Percentiles rank a stretch among this genome's conserved stretches.
These are phyloP conservation scores for Leishmania braziliensis DNA, from an alignment of 208 protist species.

Conservation along the genomic window DNA sequence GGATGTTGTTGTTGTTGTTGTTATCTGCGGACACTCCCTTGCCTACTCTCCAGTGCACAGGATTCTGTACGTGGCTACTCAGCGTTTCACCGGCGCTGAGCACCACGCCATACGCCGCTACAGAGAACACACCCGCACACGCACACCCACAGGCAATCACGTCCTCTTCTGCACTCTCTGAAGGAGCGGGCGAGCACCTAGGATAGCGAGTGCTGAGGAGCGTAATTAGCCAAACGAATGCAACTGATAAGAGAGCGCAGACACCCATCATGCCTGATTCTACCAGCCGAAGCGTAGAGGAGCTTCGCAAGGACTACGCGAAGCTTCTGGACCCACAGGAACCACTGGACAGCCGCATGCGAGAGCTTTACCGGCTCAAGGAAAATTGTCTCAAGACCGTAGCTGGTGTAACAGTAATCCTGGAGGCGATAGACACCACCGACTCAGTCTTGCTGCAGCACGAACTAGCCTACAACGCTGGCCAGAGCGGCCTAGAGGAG, in stretches of 20 bases:
- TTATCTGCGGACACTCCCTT: neutral
- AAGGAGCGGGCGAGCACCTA: neutral
- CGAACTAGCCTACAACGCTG: conserved; percentile 97
- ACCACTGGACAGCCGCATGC: conserved; percentile 83
- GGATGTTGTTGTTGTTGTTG: too few relatives aligned
- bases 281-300: conserved; percentile 34
- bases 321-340: conserved; percentile 73
- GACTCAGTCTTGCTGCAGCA: conserved; percentile 97
- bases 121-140: neutral
- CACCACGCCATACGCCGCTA: neutral
- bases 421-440: conserved; percentile 79
- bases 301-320: conserved; percentile 61
- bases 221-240: neutral
- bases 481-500: conserved; percentile 91
- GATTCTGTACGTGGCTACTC: neutral
- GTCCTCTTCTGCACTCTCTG: neutral
- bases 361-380: conserved; percentile 89
- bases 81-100: neutral
- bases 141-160: neutral
- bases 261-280: conserved; percentile 16
- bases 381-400: conserved; percentile 66
- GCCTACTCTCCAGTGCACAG: conserved; percentile 4
- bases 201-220: neutral
- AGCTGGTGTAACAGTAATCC: conserved; percentile 53
- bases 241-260: neutral